These are phyloP conservation scores for Apiospora rasikravindrae DNA, from an alignment of 2,329 filamentous ascomycete species.

Conservation along the genomic window DNA sequence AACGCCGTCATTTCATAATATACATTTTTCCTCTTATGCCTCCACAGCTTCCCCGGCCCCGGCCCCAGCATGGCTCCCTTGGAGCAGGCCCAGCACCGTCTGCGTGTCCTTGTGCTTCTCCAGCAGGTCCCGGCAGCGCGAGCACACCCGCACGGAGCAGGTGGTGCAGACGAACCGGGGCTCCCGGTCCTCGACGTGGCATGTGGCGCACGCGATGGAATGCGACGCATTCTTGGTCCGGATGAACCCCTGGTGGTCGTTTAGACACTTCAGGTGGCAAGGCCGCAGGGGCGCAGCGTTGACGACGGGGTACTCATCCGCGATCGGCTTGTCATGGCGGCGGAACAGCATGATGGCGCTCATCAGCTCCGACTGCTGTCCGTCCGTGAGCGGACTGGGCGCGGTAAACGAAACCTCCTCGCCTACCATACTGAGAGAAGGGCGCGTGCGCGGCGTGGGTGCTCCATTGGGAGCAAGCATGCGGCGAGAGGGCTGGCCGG, in stretches of 20 bases:
- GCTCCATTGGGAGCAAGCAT: not conserved
- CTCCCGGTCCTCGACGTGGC: constrained; percentile 50
- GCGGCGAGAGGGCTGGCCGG: not conserved
- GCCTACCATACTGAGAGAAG: constrained; percentile 11
- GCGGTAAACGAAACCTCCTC: constrained; percentile 12
- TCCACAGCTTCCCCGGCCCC: not conserved
- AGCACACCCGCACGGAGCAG: constrained; percentile 59
- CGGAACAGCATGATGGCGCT: constrained; percentile 43
- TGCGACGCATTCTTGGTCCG: constrained; percentile 54
- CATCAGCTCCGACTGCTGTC: constrained; percentile 14
- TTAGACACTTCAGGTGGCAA: constrained; percentile 52
- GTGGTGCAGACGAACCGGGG: constrained; percentile 54
- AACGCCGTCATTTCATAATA: not conserved
- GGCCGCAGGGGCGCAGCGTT: constrained; percentile 46
- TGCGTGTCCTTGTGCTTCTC: constrained; percentile 49
- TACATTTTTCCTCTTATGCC: not conserved
- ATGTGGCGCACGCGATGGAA: constrained; percentile 59
- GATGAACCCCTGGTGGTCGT: constrained; percentile 54
- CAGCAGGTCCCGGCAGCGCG: constrained; percentile 50
- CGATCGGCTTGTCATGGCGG: constrained; percentile 8
- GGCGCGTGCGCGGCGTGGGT: not conserved
- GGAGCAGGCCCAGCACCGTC: constrained; percentile 44
- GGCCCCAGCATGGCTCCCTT: constrained; percentile 16
- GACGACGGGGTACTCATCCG: constrained; percentile 29
- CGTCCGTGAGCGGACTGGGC: constrained; percentile 8